A percentile compares a stretch with the other conserved stretches of the same genome.
Conservation (phyloP, 1,284 basidiomycete genomes). For the Hymenochaete sp. region DNA sequence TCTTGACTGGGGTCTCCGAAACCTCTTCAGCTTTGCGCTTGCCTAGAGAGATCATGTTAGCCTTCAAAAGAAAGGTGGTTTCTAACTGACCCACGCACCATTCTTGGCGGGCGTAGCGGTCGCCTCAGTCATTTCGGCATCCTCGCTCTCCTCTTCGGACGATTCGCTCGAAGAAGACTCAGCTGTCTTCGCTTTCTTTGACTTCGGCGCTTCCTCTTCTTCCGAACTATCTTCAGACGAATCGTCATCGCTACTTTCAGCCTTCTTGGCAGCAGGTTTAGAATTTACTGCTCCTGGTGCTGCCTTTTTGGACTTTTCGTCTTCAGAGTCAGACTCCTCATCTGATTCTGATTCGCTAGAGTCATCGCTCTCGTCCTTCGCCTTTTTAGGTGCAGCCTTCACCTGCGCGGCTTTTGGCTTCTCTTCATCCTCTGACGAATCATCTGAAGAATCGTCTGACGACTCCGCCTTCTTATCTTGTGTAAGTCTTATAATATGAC, state of each 20-base stretch:
- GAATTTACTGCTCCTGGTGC: background rate
- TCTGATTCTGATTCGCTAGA: too few relatives aligned
- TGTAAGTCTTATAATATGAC: background rate
- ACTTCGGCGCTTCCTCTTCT: constrained; percentile 18
- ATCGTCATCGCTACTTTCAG: constrained; percentile 20
- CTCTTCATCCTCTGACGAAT: constrained; percentile 27
- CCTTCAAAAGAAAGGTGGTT: constrained; percentile 6
- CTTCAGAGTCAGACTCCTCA: constrained; percentile 20
- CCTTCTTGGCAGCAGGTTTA: constrained; percentile 12
- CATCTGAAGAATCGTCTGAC: constrained; percentile 16
- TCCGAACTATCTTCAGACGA: constrained; percentile 18
- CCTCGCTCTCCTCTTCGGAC: constrained; percentile 27
- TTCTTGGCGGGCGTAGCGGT: constrained; percentile 35
- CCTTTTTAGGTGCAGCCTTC: constrained; percentile 19
- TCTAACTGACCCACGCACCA: constrained; percentile 17
- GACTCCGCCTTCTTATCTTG: background rate
- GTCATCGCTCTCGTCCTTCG: constrained; percentile 17
- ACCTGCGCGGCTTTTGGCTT: constrained; percentile 33
- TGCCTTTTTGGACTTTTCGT: background rate
- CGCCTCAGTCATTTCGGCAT: constrained; percentile 50
- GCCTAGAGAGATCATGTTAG: constrained; percentile 28
- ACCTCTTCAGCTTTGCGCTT: constrained; percentile 86
- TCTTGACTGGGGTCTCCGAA: constrained; percentile 61
- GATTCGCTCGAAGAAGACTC: constrained; percentile 27
- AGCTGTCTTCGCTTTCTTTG: constrained; percentile 19